These are phyloP conservation scores for Blastobotrys illinoisensis DNA, from an alignment of 1,139 yeast genomes.

Conservation along the genomic window DNA sequence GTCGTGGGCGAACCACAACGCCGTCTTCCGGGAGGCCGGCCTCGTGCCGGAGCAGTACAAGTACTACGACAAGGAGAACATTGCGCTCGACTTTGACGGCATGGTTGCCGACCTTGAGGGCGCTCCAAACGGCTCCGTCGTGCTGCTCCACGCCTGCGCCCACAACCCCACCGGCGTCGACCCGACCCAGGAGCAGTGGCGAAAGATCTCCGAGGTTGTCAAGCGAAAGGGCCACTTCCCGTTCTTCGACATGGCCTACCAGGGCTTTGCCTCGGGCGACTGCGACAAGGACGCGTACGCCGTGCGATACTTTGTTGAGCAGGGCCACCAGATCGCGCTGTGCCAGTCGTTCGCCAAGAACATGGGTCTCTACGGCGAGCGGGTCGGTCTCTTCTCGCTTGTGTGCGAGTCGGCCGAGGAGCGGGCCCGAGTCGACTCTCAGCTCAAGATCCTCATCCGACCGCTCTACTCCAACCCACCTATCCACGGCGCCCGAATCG, in stretches of 20 bases:
- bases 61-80: constrained; percentile 61
- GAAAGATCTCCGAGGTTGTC: constrained; percentile 56
- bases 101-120: constrained; percentile 56
- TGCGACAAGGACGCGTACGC: constrained; percentile 82
- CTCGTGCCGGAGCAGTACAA: constrained; percentile 48
- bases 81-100: constrained; percentile 63
- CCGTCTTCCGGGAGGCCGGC: constrained; percentile 45
- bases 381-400: constrained; percentile 80
- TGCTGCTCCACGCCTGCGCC: constrained; percentile 90
- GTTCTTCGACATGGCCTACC: constrained; percentile 92
- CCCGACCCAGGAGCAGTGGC: constrained; percentile 85
- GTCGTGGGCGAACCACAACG: constrained; percentile 69
- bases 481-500: constrained; percentile 92
- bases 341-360: constrained; percentile 98
- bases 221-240: constrained; percentile 67
- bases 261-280: constrained; percentile 93
- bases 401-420: constrained; percentile 35
- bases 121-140: constrained; percentile 76
- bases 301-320: constrained; percentile 70
- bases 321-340: constrained; percentile 40
- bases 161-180: constrained; percentile 98
- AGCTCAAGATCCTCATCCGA: constrained; percentile 70
- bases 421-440: constrained; percentile 52
- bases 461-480: constrained; percentile 93
- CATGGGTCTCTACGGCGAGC: constrained; percentile 96